Evolutionary conservation across 306 rosid species (phyloP).

Genomic region (Cicer arietinum): DNA sequence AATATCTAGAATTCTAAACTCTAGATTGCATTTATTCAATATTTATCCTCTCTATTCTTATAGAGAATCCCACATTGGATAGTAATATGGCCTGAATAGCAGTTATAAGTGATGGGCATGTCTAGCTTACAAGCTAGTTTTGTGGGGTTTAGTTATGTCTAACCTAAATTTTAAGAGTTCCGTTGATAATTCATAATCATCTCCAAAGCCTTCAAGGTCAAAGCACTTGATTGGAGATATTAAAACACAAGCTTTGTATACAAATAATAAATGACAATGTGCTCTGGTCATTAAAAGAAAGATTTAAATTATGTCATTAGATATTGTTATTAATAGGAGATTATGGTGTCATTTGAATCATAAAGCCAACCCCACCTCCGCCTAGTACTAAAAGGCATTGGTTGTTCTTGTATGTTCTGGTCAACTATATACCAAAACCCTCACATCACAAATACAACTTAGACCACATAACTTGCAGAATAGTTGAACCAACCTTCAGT

Average conservation of each 20-base stretch:
- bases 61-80: neutral
- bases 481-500: conserved; percentile 69
- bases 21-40: conserved; percentile 24
- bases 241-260: conserved; percentile 21
- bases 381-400: neutral
- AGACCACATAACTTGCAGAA: conserved; percentile 42
- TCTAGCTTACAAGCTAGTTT: neutral
- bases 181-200: conserved; percentile 35
- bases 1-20: conserved; percentile 9
- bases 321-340: neutral
- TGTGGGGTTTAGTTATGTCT: neutral
- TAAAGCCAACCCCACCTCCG: conserved; percentile 6
- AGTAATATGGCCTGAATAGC: conserved; percentile 3
- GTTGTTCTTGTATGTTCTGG: conserved; percentile 14
- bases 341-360: neutral
- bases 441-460: conserved; percentile 13
- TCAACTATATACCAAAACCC: conserved; percentile 37
- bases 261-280: conserved; percentile 9
- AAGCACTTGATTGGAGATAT: conserved; percentile 20
- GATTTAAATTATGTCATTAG: conserved; percentile 10
- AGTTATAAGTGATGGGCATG: neutral
- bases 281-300: conserved; percentile 7
- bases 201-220: conserved; percentile 34
- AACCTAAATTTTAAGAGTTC: conserved; percentile 10
- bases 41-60: conserved; percentile 16